These are phyloP conservation scores for Auricularia auricula-judae DNA, from an alignment of 768 basidiomycete genomes.

Conservation along the genomic window DNA sequence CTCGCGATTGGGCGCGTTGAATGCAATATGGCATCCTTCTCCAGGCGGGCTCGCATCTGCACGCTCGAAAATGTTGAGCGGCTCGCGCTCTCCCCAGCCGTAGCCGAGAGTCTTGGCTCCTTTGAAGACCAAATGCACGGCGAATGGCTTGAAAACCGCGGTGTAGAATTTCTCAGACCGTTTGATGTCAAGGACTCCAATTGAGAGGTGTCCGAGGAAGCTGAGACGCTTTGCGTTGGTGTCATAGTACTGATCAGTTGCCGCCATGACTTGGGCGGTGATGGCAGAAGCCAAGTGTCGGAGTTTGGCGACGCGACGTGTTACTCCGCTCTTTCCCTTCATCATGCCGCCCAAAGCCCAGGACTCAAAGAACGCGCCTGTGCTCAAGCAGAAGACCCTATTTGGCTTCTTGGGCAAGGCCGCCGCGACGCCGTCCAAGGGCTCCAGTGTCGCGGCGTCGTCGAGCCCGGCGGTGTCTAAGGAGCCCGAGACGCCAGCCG, in stretches of 20 bases:
- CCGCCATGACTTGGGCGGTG: no score
- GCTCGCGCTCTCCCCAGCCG: neutral
- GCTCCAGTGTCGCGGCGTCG: neutral
- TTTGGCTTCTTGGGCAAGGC: constrained; percentile 49
- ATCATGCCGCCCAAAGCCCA: neutral
- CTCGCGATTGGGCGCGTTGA: neutral
- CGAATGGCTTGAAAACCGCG: neutral
- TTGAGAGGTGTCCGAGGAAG: neutral
- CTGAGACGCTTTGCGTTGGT: neutral
- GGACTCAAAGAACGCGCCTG: constrained; percentile 8
- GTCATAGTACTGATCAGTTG: neutral
- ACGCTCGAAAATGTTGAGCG: neutral
- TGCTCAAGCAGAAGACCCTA: constrained; percentile 61
- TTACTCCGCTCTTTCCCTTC: no score
- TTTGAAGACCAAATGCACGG: neutral
- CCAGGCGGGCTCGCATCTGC: neutral
- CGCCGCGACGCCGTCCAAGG: neutral
- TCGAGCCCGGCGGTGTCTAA: neutral
- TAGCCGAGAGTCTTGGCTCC: neutral
- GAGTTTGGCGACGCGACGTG: no score
- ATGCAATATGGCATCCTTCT: neutral
- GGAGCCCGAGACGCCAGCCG: no score
- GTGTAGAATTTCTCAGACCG: neutral
- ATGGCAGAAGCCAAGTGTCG: no score
- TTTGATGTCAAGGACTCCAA: neutral